Conservation (phyloP, 176 grass and related monocot species). For the Pharus latifolius region DNA sequence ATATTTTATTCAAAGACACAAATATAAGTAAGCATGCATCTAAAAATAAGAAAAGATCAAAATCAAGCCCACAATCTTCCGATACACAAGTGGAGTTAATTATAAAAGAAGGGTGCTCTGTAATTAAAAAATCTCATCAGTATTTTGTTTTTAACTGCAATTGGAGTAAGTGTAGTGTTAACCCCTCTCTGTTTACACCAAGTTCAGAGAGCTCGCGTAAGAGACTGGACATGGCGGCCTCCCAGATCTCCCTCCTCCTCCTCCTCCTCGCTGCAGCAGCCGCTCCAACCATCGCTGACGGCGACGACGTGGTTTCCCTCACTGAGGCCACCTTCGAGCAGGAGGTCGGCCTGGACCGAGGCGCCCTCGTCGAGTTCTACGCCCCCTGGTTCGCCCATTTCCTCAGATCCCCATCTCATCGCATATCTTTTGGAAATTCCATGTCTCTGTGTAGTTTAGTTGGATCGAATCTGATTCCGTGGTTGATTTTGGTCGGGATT, state of each 20-base stretch:
- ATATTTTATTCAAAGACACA: too few species aligned
- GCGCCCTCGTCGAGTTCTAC: constrained; percentile 85
- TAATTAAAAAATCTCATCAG: too few species aligned
- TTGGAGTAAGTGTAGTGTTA: too few species aligned
- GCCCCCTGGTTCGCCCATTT: constrained; percentile 51
- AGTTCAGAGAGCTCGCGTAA: background rate
- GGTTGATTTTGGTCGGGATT: background rate
- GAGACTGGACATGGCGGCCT: constrained; percentile 27
- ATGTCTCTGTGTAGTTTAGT: background rate
- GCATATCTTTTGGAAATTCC: background rate
- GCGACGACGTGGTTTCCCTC: constrained; percentile 61
- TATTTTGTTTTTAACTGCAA: too few species aligned
- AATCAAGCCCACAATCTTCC: too few species aligned
- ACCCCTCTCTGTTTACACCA: too few species aligned
- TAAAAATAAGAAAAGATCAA: too few species aligned
- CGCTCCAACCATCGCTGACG: constrained; percentile 23
- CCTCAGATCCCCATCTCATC: background rate
- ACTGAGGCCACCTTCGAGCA: constrained; percentile 80
- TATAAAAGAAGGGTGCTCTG: too few species aligned
- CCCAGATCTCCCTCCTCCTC: constrained; percentile 57
- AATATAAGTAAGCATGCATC: too few species aligned
- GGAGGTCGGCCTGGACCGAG: constrained; percentile 90
- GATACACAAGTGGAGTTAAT: too few species aligned
- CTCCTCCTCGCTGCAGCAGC: background rate
- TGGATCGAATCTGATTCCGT: constrained; percentile 3